Evolutionary conservation across 2,329 filamentous ascomycete genomes (phyloP), one percentile per base, ranked within the genome.

Genomic region (Lachnum nothofagi): DNA sequence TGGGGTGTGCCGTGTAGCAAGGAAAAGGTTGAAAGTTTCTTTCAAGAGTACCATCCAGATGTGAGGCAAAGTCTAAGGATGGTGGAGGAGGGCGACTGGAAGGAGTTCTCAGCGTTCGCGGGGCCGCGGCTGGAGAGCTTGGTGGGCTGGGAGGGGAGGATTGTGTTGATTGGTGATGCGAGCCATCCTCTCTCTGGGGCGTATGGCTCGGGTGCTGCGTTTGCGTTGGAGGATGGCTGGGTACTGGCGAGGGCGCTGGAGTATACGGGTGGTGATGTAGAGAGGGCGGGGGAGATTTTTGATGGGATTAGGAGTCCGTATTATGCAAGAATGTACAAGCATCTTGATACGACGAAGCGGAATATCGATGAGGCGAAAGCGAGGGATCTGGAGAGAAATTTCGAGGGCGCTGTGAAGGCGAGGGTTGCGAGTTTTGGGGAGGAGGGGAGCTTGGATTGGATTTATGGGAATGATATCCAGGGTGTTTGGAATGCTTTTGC

Each of bases 161-260:
- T 78, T 2, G 76, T 72, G 5, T 66, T 80, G 3, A 69, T 79
- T 0, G 77, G 77, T 7, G 77, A 80, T 53, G 71, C 76, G 0
- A 79, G 75, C 1, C 77, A 80, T 58, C 74, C 77, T 0, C 66
- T 78, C 0, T 76, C 74, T 0, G 74, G 68, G 2, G 69, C 68
- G 0, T 71, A 71, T 54, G 71, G 72, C 0, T 71, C 70, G 3
- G 71, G 72, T 0, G 71, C 72, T 4, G 71, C 67, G 0, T 72
- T 72, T 50, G 70, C 72, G 0, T 63, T 73, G 56, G 67, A 74
- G 53, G 72, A 73, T 58, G 70, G 67, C 7, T 74, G 68, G 69
- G 66, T 73, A 20, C 61, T 73, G 2, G 69, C 69, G 9, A 63
- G 64, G 47, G 63, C 69, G 3, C 60, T 68, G 29, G 60, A 63